Conservation (phyloP, 306 rosid genomes). For the Trifolium subterraneum region DNA sequence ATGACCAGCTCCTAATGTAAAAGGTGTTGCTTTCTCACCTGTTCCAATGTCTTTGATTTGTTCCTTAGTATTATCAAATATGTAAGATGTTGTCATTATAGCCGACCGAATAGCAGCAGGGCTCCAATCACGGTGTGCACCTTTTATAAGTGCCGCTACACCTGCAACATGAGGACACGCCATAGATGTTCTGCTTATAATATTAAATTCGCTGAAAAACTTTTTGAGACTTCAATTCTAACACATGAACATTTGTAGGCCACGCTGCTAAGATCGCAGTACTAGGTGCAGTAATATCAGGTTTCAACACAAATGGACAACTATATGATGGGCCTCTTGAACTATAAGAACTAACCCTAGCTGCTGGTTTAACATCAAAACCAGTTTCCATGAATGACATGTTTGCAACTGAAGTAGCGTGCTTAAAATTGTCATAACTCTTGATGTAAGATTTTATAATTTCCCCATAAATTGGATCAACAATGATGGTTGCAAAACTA, state of each 20-base stretch:
- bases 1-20: constrained; percentile 80
- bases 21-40: constrained; percentile 51
- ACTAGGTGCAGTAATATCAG: constrained; percentile 82
- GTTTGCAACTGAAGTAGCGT: constrained; percentile 47
- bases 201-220: constrained; percentile 45
- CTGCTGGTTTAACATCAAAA: constrained; percentile 62
- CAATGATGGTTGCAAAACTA: constrained; percentile 43
- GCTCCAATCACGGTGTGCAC: constrained; percentile 68
- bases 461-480: constrained; percentile 52
- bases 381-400: constrained; percentile 50
- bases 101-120: constrained; percentile 80
- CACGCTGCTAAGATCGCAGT: constrained; percentile 73
- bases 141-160: constrained; percentile 65
- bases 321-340: constrained; percentile 83
- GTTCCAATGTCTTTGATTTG: constrained; percentile 60
- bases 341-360: constrained; percentile 62
- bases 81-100: constrained; percentile 74
- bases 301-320: constrained; percentile 73
- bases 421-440: not conserved
- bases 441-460: constrained; percentile 55
- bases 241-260: constrained; percentile 53
- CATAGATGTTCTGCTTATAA: constrained; percentile 83
- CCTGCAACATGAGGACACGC: constrained; percentile 83
- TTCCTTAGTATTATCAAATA: constrained; percentile 49
- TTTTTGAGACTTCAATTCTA: not conserved